A percentile compares a stretch with the other conserved stretches of the same genome.
Conservation (phyloP, 2,329 filamentous ascomycete species). For the Apiospora arundinis region DNA sequence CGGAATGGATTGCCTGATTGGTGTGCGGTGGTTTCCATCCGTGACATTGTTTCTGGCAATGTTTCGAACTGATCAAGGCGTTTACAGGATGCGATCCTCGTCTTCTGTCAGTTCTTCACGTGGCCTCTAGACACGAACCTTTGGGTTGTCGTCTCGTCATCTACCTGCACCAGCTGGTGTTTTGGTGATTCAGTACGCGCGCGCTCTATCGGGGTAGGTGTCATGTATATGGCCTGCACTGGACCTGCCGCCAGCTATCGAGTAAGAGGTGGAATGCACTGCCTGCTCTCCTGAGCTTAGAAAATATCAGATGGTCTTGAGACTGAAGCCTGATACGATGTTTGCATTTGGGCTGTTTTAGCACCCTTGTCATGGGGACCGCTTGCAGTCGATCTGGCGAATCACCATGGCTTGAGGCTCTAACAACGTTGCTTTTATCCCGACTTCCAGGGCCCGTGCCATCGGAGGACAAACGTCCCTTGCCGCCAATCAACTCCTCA, state of each 20-base stretch:
- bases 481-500: conserved; percentile 11
- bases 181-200: background rate
- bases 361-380: background rate
- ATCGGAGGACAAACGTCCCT: background rate
- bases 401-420: background rate
- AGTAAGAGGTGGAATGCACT: background rate
- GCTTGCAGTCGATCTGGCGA: background rate
- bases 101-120: background rate
- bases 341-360: background rate
- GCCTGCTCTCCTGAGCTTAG: background rate
- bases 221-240: background rate
- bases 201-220: background rate
- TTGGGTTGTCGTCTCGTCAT: background rate
- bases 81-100: background rate
- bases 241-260: background rate
- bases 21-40: background rate
- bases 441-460: background rate
- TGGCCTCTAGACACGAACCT: background rate
- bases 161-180: background rate
- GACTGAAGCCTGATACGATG: conserved; percentile 14
- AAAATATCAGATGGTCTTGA: background rate
- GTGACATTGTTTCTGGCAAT: background rate
- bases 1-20: background rate
- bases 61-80: background rate
- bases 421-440: background rate